Percentiles rank a stretch among this genome's conserved stretches.
These are phyloP conservation scores for Talaromyces sp. DNA, from an alignment of 2,329 filamentous ascomycete species.

Conservation along the genomic window DNA sequence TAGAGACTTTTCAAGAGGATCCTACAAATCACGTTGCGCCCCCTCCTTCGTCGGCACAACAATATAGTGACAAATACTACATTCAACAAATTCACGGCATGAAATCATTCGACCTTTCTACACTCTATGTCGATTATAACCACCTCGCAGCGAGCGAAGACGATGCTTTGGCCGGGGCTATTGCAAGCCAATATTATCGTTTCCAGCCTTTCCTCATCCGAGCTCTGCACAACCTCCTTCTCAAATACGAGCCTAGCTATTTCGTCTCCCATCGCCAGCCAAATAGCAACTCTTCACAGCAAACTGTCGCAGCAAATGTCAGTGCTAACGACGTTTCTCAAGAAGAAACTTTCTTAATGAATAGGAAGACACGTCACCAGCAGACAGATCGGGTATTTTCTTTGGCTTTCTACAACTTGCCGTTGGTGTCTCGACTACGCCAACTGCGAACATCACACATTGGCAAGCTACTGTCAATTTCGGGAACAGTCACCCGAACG, in stretches of 20 bases:
- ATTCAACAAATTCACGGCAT: slow-evolving; percentile 64
- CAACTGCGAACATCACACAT: slow-evolving; percentile 85
- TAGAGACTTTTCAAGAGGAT: slow-evolving; percentile 61
- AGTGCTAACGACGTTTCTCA: slow-evolving; percentile 61
- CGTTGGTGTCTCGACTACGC: slow-evolving; percentile 79
- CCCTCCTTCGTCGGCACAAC: slow-evolving; percentile 52
- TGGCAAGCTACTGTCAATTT: slow-evolving; percentile 90
- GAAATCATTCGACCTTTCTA: slow-evolving; percentile 59
- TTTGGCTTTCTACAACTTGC: slow-evolving; percentile 88
- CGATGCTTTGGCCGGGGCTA: slow-evolving; percentile 76
- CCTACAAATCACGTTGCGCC: slow-evolving; percentile 32
- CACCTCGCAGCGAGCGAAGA: slow-evolving; percentile 76
- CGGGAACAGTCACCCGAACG: slow-evolving; percentile 91
- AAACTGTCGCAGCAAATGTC: slow-evolving; percentile 57
- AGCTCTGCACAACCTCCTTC: slow-evolving; percentile 86
- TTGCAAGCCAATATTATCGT: slow-evolving; percentile 89
- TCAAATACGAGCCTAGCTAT: slow-evolving; percentile 90
- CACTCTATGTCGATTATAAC: slow-evolving; percentile 66
- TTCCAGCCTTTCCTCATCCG: slow-evolving; percentile 88
- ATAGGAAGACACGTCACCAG: slow-evolving; percentile 76
- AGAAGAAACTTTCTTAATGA: slow-evolving; percentile 52
- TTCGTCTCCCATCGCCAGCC: slow-evolving; percentile 89
- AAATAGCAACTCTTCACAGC: slow-evolving; percentile 63
- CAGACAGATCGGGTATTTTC: slow-evolving; percentile 96
- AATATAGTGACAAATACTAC: slow-evolving; percentile 62